These are phyloP conservation scores for Brassica nigra DNA, from an alignment of 345 rosid species.

Conservation along the genomic window DNA sequence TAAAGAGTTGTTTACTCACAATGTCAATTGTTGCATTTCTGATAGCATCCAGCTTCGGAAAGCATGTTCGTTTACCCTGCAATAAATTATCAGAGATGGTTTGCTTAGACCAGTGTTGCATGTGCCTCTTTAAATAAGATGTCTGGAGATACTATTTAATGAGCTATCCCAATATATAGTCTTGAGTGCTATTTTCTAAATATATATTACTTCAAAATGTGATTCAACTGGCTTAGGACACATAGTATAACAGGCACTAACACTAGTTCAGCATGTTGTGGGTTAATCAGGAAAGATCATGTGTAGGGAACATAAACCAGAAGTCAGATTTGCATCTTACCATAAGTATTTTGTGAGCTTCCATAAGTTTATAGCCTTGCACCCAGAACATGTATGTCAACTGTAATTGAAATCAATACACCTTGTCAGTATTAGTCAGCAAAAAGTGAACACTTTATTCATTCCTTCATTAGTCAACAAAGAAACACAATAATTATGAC, in stretches of 20 bases:
- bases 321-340: constrained; percentile 48
- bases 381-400: constrained; percentile 97
- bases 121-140: background rate
- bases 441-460: background rate
- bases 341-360: constrained; percentile 72
- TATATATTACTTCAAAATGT: background rate
- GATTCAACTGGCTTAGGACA: background rate
- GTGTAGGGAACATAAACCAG: constrained; percentile 5
- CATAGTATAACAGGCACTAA: constrained; percentile 2
- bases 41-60: constrained; percentile 85
- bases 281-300: constrained; percentile 2
- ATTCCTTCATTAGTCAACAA: constrained; percentile 15
- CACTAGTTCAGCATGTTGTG: background rate
- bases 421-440: constrained; percentile 8
- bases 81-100: constrained; percentile 33
- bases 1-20: constrained; percentile 50
- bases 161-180: background rate
- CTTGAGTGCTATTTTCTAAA: background rate
- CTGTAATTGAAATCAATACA: constrained; percentile 48
- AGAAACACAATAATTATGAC: background rate
- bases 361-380: constrained; percentile 80
- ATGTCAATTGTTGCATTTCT: constrained; percentile 89
- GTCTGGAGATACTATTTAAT: background rate
- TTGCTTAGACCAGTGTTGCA: background rate
- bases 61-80: constrained; percentile 84